Base-by-base conservation (phyloP, 352 stramenopile genomes). In the Globisporangium solare region DNA sequence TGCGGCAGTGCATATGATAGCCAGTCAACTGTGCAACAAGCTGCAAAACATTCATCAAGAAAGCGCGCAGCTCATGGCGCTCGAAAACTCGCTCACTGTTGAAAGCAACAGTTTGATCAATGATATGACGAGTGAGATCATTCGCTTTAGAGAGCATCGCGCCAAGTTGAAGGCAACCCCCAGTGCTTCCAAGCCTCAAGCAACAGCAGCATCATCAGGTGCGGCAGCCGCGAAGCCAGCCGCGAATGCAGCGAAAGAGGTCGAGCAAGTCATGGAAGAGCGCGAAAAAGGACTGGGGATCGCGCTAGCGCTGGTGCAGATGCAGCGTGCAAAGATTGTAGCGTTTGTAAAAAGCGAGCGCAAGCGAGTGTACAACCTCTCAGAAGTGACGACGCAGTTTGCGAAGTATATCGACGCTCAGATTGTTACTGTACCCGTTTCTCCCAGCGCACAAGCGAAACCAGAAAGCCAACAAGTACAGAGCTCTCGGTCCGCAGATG, bases 1-100 rank as follows among this genome's bases (percentile, higher is more conserved):
- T 2, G 83, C 84, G 11, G 84, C 84, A 15, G 68, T 70, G 4
- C 83, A 94, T 51, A 89, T 92, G 79, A 89, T 76, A 2, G 81
- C 80, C 0, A 88, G 83, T 47, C 84, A 94, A 58, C 70, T 94
- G 14, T 79, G 72, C 31, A 89, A 70, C 27, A 93, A 93, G 35
- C 52, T 95, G 7, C 79, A 93, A 43, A 92, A 92, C 51, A 85
- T 95, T 24, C 67, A 73, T 8, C 72, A 91, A 5, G 81, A 92
- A 54, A 89, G 74, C 51, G 74, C 82, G 47, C 73, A 91, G 51
- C 60, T 94, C 20, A 59, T 89, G 27, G 51, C 59, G 6, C 58
- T 92, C 22, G 85, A 94, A 50, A 73, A 74, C 6, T 71, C 88
- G 32, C 67, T 91, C 7, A 63, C 91, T 1, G 64, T 67, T 42